A percentile compares a stretch with the other conserved stretches of the same genome.
Evolutionary conservation across 169 alveolate species (phyloP).

Genomic region (Blepharisma undulans): DNA sequence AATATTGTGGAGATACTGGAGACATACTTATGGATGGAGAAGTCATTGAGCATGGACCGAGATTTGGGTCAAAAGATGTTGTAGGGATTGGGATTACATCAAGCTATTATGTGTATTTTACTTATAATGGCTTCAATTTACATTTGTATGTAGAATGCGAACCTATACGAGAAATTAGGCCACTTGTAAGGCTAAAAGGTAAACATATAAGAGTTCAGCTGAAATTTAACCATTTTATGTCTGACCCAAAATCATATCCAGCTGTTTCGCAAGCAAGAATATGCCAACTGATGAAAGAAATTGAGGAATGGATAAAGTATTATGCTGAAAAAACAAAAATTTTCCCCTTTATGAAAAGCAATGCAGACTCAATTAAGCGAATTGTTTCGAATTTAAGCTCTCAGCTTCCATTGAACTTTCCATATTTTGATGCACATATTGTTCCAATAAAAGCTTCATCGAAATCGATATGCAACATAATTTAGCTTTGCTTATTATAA

Average conservation of each 20-base stretch:
- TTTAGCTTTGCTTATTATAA: too few species aligned
- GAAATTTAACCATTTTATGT: background rate
- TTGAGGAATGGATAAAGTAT: background rate
- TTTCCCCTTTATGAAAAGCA: too few species aligned
- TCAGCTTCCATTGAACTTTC: too few species aligned
- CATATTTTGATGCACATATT: too few species aligned
- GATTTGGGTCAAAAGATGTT: conserved; percentile 24
- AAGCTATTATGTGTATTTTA: background rate
- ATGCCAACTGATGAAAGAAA: background rate
- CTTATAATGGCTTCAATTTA: conserved; percentile 27
- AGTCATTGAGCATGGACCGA: background rate
- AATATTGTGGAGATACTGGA: background rate
- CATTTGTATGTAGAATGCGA: background rate
- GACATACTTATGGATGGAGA: background rate
- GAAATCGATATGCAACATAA: too few species aligned
- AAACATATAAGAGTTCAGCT: background rate
- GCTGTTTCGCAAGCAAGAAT: background rate
- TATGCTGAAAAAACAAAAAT: too few species aligned
- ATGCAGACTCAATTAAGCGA: too few species aligned
- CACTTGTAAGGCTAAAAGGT: background rate
- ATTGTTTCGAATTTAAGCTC: too few species aligned
- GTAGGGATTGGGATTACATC: conserved; percentile 31
- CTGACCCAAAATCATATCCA: background rate
- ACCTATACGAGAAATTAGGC: background rate
- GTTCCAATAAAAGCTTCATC: too few species aligned